Percentiles rank a stretch among this genome's conserved stretches.
phyloP scores from a whole-genome alignment of 2,329 filamentous ascomycete species.

The Macrophomina tecta region DNA sequence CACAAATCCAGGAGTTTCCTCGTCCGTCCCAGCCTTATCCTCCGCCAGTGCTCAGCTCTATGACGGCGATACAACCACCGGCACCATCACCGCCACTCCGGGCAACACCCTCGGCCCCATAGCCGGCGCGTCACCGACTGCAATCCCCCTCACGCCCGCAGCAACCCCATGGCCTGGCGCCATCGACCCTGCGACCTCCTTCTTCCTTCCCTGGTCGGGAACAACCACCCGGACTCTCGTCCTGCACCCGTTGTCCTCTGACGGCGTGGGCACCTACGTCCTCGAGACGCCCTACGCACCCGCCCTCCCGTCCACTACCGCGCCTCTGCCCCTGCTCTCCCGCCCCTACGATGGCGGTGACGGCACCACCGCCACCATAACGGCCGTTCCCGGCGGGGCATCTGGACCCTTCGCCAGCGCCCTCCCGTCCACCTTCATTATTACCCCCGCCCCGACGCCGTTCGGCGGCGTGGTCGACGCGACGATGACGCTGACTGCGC shows the following conservation, averaged over 20 bases:
- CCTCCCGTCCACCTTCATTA: neutral
- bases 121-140: conserved; percentile 13
- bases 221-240: neutral
- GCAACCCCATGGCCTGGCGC: neutral
- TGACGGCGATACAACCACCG: neutral
- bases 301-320: neutral
- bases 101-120: conserved; percentile 17
- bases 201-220: neutral
- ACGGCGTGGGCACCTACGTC: neutral
- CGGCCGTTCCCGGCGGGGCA: neutral
- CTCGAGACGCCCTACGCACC: neutral
- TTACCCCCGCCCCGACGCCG: neutral
- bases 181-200: neutral
- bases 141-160: conserved; percentile 31
- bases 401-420: neutral
- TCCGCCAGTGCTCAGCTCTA: neutral
- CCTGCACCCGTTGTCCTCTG: neutral
- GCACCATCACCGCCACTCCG: conserved; percentile 45
- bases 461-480: neutral
- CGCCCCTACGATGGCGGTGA: neutral
- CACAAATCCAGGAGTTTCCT: neutral
- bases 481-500: neutral
- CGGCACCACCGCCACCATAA: conserved; percentile 44
- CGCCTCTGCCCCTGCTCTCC: neutral
- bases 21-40: neutral